Conservation (phyloP, 495 filamentous ascomycete genomes). For the Talaromyces ruber region DNA sequence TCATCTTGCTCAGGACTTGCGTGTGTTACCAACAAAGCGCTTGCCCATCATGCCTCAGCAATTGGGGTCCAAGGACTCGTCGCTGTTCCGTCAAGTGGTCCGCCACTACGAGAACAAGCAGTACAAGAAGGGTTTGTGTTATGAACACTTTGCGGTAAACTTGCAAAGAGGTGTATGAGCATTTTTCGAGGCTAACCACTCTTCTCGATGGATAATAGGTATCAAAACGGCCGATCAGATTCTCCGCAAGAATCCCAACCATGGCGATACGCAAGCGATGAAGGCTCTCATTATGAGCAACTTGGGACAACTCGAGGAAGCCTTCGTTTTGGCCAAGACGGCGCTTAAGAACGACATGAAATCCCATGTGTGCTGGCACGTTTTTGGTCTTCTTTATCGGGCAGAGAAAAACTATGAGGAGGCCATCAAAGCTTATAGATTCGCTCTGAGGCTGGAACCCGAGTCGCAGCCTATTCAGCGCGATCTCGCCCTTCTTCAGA, state of each 20-base stretch:
- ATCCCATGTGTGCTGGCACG: conserved; percentile 98
- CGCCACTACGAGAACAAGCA: conserved; percentile 96
- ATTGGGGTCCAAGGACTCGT: conserved; percentile 80
- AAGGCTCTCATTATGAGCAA: conserved; percentile 95
- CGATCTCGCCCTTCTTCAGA: conserved; percentile 84
- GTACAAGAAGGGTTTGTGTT: conserved; percentile 76
- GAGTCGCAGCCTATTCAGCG: conserved; percentile 90
- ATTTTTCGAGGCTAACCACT: background rate
- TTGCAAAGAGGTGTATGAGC: background rate
- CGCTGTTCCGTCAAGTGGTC: conserved; percentile 88
- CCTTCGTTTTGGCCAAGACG: conserved; percentile 83
- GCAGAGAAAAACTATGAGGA: conserved; percentile 95
- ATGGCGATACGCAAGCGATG: conserved; percentile 98
- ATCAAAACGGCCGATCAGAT: conserved; percentile 92
- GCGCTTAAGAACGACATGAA: conserved; percentile 94
- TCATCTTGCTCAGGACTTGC: conserved; percentile 16
- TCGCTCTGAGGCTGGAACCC: conserved; percentile 83
- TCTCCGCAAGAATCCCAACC: conserved; percentile 83
- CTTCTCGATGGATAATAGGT: conserved; percentile 38
- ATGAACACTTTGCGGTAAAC: background rate
- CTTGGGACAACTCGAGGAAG: conserved; percentile 83
- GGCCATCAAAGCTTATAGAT: conserved; percentile 97
- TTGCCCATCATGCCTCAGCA: conserved; percentile 62
- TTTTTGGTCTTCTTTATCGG: conserved; percentile 92
- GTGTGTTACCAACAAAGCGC: background rate